Conservation (phyloP, 768 basidiomycete species). For the Grammothele lineata region DNA sequence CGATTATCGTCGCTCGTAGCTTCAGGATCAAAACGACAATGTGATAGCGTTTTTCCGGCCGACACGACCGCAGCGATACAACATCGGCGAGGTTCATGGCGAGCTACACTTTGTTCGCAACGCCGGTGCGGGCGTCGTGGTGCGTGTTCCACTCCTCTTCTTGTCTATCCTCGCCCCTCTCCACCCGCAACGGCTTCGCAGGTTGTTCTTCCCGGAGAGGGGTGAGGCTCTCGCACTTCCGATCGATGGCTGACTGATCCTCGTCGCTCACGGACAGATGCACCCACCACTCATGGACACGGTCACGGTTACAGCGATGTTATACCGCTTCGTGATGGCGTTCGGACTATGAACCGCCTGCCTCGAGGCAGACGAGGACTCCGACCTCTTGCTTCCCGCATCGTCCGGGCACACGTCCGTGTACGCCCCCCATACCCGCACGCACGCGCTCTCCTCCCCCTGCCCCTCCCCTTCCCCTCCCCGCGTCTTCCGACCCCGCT, state of each 20-base stretch:
- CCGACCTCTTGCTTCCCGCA: slow-evolving; percentile 2
- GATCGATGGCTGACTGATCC: slow-evolving; percentile 11
- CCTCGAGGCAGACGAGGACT: no score
- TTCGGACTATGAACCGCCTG: slow-evolving; percentile 39
- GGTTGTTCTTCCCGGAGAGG: slow-evolving; percentile 3
- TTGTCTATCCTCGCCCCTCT: no score
- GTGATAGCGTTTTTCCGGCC: slow-evolving; percentile 80
- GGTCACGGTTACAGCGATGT: slow-evolving; percentile 80
- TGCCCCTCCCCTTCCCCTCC: slow-evolving; percentile 3
- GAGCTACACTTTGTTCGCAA: slow-evolving; percentile 80
- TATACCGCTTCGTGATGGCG: slow-evolving; percentile 70
- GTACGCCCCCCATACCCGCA: neutral
- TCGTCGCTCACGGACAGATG: slow-evolving; percentile 43
- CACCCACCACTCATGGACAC: slow-evolving; percentile 90
- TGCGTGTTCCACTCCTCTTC: slow-evolving; percentile 31
- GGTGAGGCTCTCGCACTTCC: no score
- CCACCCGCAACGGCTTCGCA: no score
- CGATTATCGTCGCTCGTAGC: slow-evolving; percentile 35
- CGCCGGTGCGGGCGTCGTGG: slow-evolving; percentile 80
- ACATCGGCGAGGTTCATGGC: slow-evolving; percentile 82
- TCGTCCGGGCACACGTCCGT: neutral
- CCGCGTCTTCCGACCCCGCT: no score
- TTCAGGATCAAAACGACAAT: slow-evolving; percentile 65
- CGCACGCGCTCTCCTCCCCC: neutral
- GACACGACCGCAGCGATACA: slow-evolving; percentile 73